Evolutionary conservation across 495 filamentous ascomycete species (phyloP).

Genomic region (Paragyromitra xinjiangensis): DNA sequence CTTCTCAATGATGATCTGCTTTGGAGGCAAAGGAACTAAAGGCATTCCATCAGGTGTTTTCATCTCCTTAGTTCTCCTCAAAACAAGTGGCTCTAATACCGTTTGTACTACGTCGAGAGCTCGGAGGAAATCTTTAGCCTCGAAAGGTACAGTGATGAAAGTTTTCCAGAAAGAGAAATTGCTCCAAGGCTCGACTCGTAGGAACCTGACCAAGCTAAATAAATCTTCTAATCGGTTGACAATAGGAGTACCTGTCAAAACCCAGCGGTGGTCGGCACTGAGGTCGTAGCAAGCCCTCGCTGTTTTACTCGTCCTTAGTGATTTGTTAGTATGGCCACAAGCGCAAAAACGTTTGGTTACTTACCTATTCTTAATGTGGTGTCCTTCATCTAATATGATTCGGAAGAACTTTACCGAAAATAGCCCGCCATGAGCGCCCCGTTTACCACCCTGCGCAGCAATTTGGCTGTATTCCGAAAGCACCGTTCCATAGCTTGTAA

Average conservation of each 20-base stretch:
- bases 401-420: constrained; percentile 94
- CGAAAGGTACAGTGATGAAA: constrained; percentile 96
- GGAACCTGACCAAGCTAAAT: constrained; percentile 91
- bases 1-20: constrained; percentile 81
- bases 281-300: constrained; percentile 93
- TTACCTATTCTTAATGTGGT: constrained; percentile 89
- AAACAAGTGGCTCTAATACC: constrained; percentile 92
- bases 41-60: constrained; percentile 89
- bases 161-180: constrained; percentile 99
- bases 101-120: constrained; percentile 97
- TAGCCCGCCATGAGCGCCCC: constrained; percentile 71
- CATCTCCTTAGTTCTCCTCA: constrained; percentile 96
- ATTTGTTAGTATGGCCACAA: constrained; percentile 47
- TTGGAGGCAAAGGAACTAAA: constrained; percentile 83
- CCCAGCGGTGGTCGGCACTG: constrained; percentile 86
- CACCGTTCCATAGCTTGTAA: constrained; percentile 94
- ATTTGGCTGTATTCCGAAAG: constrained; percentile 87
- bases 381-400: constrained; percentile 93
- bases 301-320: constrained; percentile 68
- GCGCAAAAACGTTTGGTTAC: constrained; percentile 54
- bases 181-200: constrained; percentile 94
- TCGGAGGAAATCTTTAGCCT: constrained; percentile 89
- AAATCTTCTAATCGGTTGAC: constrained; percentile 96
- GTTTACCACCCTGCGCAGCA: constrained; percentile 65
- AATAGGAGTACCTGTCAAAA: constrained; percentile 93